A percentile compares a stretch with the other conserved stretches of the same genome.
Conservation (phyloP, 1,284 basidiomycete species). For the Rhodotorula glutinis region DNA sequence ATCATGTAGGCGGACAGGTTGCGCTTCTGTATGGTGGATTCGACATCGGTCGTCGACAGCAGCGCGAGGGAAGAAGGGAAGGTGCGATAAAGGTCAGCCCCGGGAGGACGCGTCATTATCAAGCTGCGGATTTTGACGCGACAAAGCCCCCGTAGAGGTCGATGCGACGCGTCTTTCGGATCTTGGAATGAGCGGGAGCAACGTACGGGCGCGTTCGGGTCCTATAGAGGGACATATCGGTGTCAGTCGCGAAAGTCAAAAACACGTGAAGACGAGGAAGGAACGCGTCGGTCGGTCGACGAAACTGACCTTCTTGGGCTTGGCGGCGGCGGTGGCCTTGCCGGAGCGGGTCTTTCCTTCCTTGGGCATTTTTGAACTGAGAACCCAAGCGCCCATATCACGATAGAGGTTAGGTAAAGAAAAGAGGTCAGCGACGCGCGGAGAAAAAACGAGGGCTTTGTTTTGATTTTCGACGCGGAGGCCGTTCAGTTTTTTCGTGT, state of each 20-base stretch:
- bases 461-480: too few species aligned
- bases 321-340: slow-evolving; percentile 45
- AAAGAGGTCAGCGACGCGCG: too few species aligned
- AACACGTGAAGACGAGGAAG: not conserved
- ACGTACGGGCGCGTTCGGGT: slow-evolving; percentile 65
- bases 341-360: slow-evolving; percentile 60
- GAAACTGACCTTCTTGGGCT: slow-evolving; percentile 58
- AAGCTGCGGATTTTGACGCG: not conserved
- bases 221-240: slow-evolving; percentile 40
- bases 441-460: not conserved
- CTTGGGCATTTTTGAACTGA: slow-evolving; percentile 63
- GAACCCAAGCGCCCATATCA: too few species aligned
- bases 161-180: not conserved
- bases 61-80: not conserved
- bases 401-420: too few species aligned
- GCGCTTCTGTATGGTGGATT: slow-evolving; percentile 56
- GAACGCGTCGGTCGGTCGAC: too few species aligned
- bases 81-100: not conserved
- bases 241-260: too few species aligned
- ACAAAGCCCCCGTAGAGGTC: not conserved
- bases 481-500: too few species aligned
- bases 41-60: too few species aligned
- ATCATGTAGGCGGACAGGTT: slow-evolving; percentile 97
- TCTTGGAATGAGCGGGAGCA: not conserved
- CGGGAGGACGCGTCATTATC: not conserved